Evolutionary conservation across 495 filamentous ascomycete species (phyloP), one percentile per base, ranked within the genome.

Genomic region (Elaphomyces granulatus): DNA sequence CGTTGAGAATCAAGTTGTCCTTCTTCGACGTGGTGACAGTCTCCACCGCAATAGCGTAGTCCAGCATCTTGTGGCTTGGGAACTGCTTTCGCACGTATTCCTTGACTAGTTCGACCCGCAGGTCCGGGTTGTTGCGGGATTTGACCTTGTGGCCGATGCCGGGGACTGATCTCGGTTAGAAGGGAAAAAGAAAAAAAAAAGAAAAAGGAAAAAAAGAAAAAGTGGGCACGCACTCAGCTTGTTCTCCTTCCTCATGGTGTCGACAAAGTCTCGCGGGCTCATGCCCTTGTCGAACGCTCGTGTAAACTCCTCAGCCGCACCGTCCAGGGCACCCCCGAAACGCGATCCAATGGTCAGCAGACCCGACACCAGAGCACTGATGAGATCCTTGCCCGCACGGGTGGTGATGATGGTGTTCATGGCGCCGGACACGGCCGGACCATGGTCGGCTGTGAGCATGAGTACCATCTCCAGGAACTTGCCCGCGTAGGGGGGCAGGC

Each of bases 341-440:
- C 90, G 81, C 36, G 88, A 94, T 56, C 90, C 90, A 51, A 98
- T 96, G 45, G 90, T 98, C 60, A 98, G 73, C 33, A 98, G 84
- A 83, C 90, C 90, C 49, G 80, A 80, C 38, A 98, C 90, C 39
- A 98, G 72, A 30, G 90, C 81, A 52, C 78, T 84, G 71, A 98
- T 94, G 46, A 98, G 72, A 64, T 98, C 90, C 72, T 98, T 98
- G 56, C 90, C 90, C 41, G 90, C 90, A 77, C 90, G 81, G 34
- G 90, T 98, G 40, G 90, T 98, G 62, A 98, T 96, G 65, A 98
- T 98, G 47, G 90, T 98, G 79, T 98, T 98, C 90, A 98, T 98
- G 52, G 90, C 90, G 70, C 90, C 90, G 48, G 90, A 98, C 45
- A 98, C 90, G 54, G 90, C 90, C 32, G 90, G 90, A 65, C 90